Evolutionary conservation across 78 protist species (phyloP).

Genomic region (Anaeramoeba flamelloides): DNA sequence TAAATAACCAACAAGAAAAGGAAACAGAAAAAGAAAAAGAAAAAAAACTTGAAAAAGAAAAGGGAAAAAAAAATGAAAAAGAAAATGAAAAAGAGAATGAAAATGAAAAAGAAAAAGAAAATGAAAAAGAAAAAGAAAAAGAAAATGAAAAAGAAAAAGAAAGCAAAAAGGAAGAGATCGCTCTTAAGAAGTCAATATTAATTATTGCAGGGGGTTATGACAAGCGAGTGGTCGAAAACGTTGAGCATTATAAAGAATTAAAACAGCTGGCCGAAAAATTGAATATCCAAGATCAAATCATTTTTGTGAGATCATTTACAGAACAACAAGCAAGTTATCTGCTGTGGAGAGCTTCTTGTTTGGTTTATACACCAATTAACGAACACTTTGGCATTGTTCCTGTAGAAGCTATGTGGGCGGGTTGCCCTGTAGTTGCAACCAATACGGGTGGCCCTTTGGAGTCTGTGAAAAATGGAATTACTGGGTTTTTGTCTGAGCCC

Average conservation of each 20-base stretch:
- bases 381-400: constrained; percentile 99
- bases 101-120: too few relatives aligned
- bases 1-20: not conserved
- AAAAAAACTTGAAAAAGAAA: too few relatives aligned
- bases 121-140: too few relatives aligned
- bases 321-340: constrained; percentile 8
- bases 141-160: too few relatives aligned
- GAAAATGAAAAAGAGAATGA: too few relatives aligned
- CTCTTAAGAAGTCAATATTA: not conserved
- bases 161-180: too few relatives aligned
- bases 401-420: constrained; percentile 62
- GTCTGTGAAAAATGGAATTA: not conserved
- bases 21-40: not conserved
- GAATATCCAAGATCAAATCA: constrained; percentile 18
- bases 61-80: too few relatives aligned
- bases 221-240: constrained; percentile 56
- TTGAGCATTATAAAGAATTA: constrained; percentile 45
- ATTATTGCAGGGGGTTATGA: constrained; percentile 77
- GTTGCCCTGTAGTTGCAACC: constrained; percentile 60
- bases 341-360: constrained; percentile 22
- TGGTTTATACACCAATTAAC: constrained; percentile 79
- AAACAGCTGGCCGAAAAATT: not conserved
- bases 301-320: constrained; percentile 29
- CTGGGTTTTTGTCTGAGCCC: constrained; percentile 10
- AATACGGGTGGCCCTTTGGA: constrained; percentile 70